A percentile compares a stretch with the other conserved stretches of the same genome.
Conservation (phyloP, 805 yeast species). For the Lipomyces lipofer region DNA sequence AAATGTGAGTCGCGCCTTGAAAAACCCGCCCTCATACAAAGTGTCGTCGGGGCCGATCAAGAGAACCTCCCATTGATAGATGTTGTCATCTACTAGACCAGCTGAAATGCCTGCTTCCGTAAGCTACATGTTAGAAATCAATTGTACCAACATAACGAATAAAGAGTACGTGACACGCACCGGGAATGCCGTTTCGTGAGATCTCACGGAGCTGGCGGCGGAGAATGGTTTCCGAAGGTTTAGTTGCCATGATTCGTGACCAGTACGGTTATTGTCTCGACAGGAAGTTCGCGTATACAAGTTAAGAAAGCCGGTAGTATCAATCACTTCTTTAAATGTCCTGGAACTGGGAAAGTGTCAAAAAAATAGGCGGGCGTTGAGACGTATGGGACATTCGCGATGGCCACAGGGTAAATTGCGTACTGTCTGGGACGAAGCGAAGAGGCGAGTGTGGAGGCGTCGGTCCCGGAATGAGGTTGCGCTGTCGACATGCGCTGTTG, state of each 20-base stretch:
- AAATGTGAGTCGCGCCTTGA: constrained; percentile 60
- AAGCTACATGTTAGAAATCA: not conserved
- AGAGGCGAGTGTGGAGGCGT: too few relatives aligned
- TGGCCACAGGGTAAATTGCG: too few relatives aligned
- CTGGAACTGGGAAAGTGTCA: too few relatives aligned
- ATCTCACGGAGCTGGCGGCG: constrained; percentile 30
- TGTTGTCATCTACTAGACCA: constrained; percentile 65
- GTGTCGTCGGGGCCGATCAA: constrained; percentile 72
- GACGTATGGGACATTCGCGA: too few relatives aligned
- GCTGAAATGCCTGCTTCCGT: constrained; percentile 64
- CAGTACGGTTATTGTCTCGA: too few relatives aligned
- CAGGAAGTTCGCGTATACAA: too few relatives aligned
- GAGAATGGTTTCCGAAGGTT: constrained; percentile 24
- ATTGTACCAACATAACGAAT: not conserved
- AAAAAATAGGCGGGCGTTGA: too few relatives aligned
- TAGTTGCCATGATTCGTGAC: constrained; percentile 16
- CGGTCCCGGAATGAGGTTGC: too few relatives aligned
- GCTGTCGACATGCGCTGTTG: too few relatives aligned
- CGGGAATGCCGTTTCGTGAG: constrained; percentile 29
- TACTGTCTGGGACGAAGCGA: too few relatives aligned
- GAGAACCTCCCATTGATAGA: constrained; percentile 61
- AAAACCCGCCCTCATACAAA: constrained; percentile 73
- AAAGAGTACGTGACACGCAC: not conserved
- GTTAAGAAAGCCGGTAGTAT: too few relatives aligned
- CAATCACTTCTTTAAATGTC: too few relatives aligned